Conservation (phyloP, 2,329 filamentous ascomycete species). For the Cyclaneusma minus region DNA sequence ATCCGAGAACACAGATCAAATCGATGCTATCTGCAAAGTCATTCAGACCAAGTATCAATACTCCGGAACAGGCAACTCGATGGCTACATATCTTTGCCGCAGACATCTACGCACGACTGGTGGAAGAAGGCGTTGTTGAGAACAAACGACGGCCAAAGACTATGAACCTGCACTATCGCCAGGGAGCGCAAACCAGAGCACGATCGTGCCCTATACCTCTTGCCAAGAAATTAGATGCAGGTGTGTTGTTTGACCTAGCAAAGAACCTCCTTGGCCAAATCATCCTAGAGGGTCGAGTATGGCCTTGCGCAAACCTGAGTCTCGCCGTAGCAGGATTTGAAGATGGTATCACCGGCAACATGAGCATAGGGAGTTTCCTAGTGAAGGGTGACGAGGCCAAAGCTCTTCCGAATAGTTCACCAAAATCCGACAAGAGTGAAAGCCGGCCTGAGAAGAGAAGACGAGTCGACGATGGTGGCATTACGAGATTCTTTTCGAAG, state of each 20-base stretch:
- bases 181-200: constrained; percentile 58
- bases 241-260: constrained; percentile 57
- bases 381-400: constrained; percentile 56
- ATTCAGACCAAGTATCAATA: constrained; percentile 72
- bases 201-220: constrained; percentile 63
- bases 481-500: constrained; percentile 16
- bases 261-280: constrained; percentile 66
- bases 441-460: constrained; percentile 17
- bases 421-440: constrained; percentile 7
- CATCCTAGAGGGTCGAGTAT: constrained; percentile 60
- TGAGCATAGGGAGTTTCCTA: constrained; percentile 76
- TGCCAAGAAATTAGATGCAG: constrained; percentile 58
- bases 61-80: constrained; percentile 57
- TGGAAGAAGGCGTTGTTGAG: constrained; percentile 81
- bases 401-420: constrained; percentile 24
- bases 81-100: constrained; percentile 88
- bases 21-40: constrained; percentile 96
- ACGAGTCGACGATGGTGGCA: constrained; percentile 13
- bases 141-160: constrained; percentile 76
- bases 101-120: constrained; percentile 77
- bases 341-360: constrained; percentile 69
- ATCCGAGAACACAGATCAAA: constrained; percentile 82
- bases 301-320: constrained; percentile 86
- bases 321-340: constrained; percentile 87
- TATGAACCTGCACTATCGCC: constrained; percentile 70